Evolutionary conservation across 129 eudicot species (phyloP).

Genomic region (Centrapalus pauciflorus): DNA sequence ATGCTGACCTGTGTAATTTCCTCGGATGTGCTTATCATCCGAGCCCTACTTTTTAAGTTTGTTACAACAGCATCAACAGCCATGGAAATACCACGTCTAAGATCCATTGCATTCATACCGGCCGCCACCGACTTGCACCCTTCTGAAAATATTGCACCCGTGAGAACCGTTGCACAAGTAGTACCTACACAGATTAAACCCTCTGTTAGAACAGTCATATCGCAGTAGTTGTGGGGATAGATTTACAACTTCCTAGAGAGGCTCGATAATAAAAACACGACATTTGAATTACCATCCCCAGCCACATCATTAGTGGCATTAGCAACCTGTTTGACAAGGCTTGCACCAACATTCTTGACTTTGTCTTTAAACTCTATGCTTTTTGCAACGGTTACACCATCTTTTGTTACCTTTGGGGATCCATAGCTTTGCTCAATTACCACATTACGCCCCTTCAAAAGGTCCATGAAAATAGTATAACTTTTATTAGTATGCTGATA

Average conservation of each 20-base stretch:
- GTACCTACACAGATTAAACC: constrained; percentile 42
- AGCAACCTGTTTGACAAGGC: constrained; percentile 78
- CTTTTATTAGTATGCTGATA: neutral
- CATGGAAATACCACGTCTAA: constrained; percentile 52
- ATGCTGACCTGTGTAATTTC: constrained; percentile 69
- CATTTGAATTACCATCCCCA: constrained; percentile 55
- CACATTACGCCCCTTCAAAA: constrained; percentile 65
- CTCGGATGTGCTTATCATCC: constrained; percentile 71
- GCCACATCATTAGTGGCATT: constrained; percentile 78
- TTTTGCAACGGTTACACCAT: constrained; percentile 84
- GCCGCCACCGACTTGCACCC: constrained; percentile 20
- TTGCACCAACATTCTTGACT: constrained; percentile 67
- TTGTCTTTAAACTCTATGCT: constrained; percentile 74
- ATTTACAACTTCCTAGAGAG: neutral
- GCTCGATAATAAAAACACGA: neutral
- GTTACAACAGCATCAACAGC: constrained; percentile 72
- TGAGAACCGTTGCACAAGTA: constrained; percentile 80
- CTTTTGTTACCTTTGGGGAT: constrained; percentile 81
- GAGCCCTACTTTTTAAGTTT: constrained; percentile 60
- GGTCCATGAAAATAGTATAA: neutral
- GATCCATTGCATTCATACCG: constrained; percentile 21
- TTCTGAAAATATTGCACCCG: constrained; percentile 51
- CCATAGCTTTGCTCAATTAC: constrained; percentile 73
- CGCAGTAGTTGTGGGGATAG: neutral
- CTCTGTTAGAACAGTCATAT: neutral